Percentiles rank a stretch among this genome's conserved stretches.
These are phyloP conservation scores for Acrocalymma vagum DNA, from an alignment of 2,329 filamentous ascomycete species.

Conservation along the genomic window DNA sequence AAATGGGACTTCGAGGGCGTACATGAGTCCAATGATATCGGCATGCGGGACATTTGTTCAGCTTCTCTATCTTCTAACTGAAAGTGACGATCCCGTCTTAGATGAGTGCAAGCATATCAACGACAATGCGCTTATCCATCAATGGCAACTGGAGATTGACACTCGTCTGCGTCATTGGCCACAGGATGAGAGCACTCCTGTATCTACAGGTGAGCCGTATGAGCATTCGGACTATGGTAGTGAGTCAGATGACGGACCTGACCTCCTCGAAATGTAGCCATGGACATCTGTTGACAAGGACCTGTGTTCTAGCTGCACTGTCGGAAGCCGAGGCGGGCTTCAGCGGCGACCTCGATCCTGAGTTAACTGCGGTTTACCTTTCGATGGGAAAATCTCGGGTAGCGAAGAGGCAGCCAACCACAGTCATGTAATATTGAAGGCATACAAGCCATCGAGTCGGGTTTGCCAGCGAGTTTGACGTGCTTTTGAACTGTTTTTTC, in stretches of 20 bases:
- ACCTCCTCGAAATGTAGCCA: conserved; percentile 28
- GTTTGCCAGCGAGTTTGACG: too few species aligned
- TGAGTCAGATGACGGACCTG: conserved; percentile 43
- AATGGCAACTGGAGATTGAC: conserved; percentile 32
- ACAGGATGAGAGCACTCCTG: conserved; percentile 36
- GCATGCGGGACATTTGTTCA: conserved; percentile 27
- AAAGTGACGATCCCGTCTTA: conserved; percentile 28
- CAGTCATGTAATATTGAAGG: too few species aligned
- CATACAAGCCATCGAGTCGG: too few species aligned
- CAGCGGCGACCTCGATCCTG: background rate
- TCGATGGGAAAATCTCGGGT: too few species aligned
- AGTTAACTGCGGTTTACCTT: background rate
- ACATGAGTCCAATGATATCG: conserved; percentile 33
- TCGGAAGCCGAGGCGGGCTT: background rate
- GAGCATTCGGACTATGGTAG: conserved; percentile 48
- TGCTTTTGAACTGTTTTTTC: too few species aligned
- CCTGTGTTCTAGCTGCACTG: background rate
- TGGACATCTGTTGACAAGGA: conserved; percentile 10
- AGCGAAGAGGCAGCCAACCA: too few species aligned
- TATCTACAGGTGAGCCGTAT: conserved; percentile 39
- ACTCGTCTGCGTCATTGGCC: conserved; percentile 31
- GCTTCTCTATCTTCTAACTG: conserved; percentile 25
- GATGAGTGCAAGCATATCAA: conserved; percentile 25
- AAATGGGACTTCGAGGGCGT: conserved; percentile 27
- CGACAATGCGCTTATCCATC: conserved; percentile 32